These are phyloP conservation scores for Pythium aristosporum DNA, from an alignment of 352 stramenopile genomes.

Conservation along the genomic window DNA sequence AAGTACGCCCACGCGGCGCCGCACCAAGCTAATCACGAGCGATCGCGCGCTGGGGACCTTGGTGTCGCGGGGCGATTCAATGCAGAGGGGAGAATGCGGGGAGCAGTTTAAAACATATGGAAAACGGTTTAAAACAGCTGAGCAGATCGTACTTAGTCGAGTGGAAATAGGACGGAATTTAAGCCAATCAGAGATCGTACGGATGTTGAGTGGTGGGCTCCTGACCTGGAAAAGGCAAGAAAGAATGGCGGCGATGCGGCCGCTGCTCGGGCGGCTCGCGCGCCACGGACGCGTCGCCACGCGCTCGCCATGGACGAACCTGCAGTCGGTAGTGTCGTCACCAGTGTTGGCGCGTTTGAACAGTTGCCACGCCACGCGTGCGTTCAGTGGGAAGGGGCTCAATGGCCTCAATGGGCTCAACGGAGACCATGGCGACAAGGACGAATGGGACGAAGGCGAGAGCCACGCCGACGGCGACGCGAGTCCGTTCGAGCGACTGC, in stretches of 20 bases:
- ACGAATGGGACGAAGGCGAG: slow-evolving; percentile 27
- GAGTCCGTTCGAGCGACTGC: slow-evolving; percentile 63
- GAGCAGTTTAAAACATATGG: slow-evolving; percentile 9
- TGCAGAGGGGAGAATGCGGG: neutral
- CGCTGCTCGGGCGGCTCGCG: slow-evolving; percentile 11
- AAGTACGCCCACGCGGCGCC: slow-evolving; percentile 10
- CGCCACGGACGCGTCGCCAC: slow-evolving; percentile 12
- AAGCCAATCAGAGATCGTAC: neutral
- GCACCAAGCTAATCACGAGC: neutral
- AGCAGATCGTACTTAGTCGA: slow-evolving; percentile 2
- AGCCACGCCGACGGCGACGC: slow-evolving; percentile 24
- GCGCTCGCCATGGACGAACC: neutral
- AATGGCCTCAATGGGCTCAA: slow-evolving; percentile 17
- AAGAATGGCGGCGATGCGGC: slow-evolving; percentile 16
- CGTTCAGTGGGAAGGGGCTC: slow-evolving; percentile 19
- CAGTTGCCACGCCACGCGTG: neutral
- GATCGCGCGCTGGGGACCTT: neutral
- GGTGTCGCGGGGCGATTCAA: neutral
- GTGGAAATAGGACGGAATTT: neutral
- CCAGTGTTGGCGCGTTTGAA: neutral
- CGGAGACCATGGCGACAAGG: slow-evolving; percentile 8
- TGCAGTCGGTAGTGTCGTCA: neutral
- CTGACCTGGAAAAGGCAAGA: slow-evolving; percentile 2
- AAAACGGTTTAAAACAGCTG: slow-evolving; percentile 7
- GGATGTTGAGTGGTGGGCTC: slow-evolving; percentile 6